These are phyloP conservation scores for Rhodotorula diobovata DNA, from an alignment of 768 basidiomycete genomes.

Conservation along the genomic window DNA sequence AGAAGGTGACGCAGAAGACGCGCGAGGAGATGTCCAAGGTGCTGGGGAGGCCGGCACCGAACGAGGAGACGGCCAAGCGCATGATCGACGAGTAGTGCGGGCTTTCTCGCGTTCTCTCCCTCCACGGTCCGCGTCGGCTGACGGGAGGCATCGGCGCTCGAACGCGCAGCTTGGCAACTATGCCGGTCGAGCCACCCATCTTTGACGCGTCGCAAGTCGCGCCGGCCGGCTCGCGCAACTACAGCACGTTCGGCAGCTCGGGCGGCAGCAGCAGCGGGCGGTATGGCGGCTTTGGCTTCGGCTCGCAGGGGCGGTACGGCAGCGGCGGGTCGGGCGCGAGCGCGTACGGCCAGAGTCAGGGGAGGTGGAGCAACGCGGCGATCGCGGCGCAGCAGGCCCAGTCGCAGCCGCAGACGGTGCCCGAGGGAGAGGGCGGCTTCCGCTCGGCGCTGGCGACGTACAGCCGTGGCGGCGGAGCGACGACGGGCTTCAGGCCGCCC, in stretches of 20 bases:
- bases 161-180: constrained; percentile 2
- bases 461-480: too few species aligned
- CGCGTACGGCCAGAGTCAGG: neutral
- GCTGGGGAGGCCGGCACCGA: constrained; percentile 52
- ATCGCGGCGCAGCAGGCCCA: neutral
- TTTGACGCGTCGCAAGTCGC: neutral
- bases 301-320: neutral
- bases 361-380: constrained; percentile 2
- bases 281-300: neutral
- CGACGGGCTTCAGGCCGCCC: neutral
- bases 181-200: constrained; percentile 6
- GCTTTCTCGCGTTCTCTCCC: neutral
- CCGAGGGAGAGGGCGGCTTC: constrained; percentile 23
- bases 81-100: constrained; percentile 57
- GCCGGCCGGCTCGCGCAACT: constrained; percentile 2
- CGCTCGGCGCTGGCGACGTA: constrained; percentile 13
- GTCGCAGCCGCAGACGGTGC: constrained; percentile 12
- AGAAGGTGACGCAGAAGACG: constrained; percentile 52
- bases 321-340: neutral
- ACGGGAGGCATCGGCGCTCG: too few species aligned
- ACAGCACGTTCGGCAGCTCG: constrained; percentile 3
- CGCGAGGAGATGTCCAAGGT: constrained; percentile 57
- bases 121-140: too few species aligned
- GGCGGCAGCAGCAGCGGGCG: too few species aligned
- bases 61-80: constrained; percentile 51